Base-by-base conservation (phyloP, 805 yeast species). In the Ogataea glucozyma region DNA sequence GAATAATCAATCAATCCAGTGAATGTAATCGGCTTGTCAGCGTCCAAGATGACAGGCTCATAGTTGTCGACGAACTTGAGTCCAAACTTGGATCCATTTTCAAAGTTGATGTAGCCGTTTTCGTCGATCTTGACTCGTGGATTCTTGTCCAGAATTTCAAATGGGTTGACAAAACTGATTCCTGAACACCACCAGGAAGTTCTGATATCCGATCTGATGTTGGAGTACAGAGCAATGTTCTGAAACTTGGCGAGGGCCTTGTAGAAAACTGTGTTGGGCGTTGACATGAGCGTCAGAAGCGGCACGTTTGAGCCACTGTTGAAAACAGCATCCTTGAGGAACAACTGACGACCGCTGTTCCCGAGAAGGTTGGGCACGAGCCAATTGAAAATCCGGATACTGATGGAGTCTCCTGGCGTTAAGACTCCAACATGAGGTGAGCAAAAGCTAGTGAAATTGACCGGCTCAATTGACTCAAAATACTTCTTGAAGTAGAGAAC, bases 161-260 rank as follows among this genome's bases (percentile, higher is more conserved):
- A 83, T 0, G 88, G 88, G 52, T 84, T 88, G 26, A 69, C 64
- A 20, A 63, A 54, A 0, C 85, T 76, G 26, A 85, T 85, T 4
- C 86, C 86, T 0, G 95, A 72, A 2, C 95, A 86, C 77, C 85
- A 87, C 83, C 87, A 88, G 12, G 86, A 76, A 4, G 95, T 81
- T 52, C 95, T 76, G 50, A 81, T 81, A 64, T 88, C 96, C 49
- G 88, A 85, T 44, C 82, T 75, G 30, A 85, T 74, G 63, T 88
- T 88, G 5, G 93, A 85, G 57, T 88, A 86, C 33, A 87, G 62
- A 5, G 80, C 62, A 31, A 73, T 71, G 49, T 76, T 60, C 46
- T 72, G 64, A 66, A 88, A 88, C 23, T 46, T 44, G 21, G 67
- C 51, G 31, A 88, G 67, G 1, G 81, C 85, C 48, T 72, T 70